Conservation (phyloP, 2,329 filamentous ascomycete genomes). For the Amauroascus verrucosus region DNA sequence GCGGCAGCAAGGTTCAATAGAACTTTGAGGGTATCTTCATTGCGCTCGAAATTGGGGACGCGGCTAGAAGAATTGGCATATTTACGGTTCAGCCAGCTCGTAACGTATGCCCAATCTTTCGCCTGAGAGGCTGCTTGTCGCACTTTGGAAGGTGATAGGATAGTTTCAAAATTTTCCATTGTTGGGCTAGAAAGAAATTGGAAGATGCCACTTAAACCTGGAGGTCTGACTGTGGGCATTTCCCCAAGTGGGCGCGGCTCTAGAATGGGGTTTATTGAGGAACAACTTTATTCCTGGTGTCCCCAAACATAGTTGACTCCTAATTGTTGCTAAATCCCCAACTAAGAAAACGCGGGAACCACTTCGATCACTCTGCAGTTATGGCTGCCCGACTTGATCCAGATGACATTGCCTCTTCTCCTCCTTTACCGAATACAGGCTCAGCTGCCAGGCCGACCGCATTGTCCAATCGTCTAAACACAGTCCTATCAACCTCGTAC, state of each 20-base stretch:
- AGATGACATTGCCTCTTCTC: constrained; percentile 10
- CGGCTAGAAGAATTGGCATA: constrained; percentile 47
- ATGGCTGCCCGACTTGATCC: constrained; percentile 5
- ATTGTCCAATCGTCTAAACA: constrained; percentile 69
- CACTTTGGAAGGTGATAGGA: constrained; percentile 53
- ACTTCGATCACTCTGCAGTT: background rate
- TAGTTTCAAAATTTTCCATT: constrained; percentile 7
- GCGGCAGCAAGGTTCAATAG: constrained; percentile 62
- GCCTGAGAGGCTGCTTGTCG: constrained; percentile 70
- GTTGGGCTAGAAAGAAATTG: too few relatives aligned
- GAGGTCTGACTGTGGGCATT: too few relatives aligned
- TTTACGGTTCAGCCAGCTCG: constrained; percentile 67
- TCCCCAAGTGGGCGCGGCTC: too few relatives aligned
- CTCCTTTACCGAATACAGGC: constrained; percentile 1
- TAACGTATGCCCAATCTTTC: constrained; percentile 84
- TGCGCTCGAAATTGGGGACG: constrained; percentile 71
- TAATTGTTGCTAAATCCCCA: background rate
- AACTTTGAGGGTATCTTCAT: constrained; percentile 66
- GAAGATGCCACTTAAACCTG: too few relatives aligned
- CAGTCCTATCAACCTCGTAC: constrained; percentile 82
- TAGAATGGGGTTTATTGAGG: too few relatives aligned
- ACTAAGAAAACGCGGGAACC: too few relatives aligned
- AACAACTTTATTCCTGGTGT: too few relatives aligned
- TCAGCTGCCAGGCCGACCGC: constrained; percentile 44
- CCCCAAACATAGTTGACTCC: too few relatives aligned